phyloP scores from a whole-genome alignment of 345 rosid genomes.

The Citrus cavaleriei region DNA sequence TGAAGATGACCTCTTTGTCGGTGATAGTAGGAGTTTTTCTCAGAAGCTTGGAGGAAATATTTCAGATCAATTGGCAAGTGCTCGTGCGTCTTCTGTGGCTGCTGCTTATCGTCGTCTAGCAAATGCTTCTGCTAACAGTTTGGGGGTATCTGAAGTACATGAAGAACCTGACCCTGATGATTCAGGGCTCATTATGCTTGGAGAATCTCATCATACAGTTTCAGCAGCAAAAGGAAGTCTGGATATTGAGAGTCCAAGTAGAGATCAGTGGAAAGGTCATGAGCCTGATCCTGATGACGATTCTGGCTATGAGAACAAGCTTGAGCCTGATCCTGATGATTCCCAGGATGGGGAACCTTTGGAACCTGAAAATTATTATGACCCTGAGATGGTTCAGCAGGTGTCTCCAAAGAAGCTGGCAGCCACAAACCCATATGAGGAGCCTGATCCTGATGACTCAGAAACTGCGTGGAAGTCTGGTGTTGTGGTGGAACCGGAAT shows the following conservation, averaged over 20 bases:
- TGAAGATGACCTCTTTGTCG: conserved; percentile 38
- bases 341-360: background rate
- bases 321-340: conserved; percentile 51
- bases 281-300: conserved; percentile 30
- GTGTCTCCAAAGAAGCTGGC: conserved; percentile 4
- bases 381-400: conserved; percentile 17
- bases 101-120: conserved; percentile 79
- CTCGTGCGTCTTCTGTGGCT: conserved; percentile 74
- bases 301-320: conserved; percentile 21
- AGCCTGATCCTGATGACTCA: conserved; percentile 42
- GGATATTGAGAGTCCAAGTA: background rate
- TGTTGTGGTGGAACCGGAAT: conserved; percentile 15
- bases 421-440: conserved; percentile 11
- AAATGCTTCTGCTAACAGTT: conserved; percentile 21
- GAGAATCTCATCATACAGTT: conserved; percentile 13
- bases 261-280: conserved; percentile 12
- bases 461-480: background rate
- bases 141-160: conserved; percentile 28
- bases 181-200: conserved; percentile 18
- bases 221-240: conserved; percentile 5
- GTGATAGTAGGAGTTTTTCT: conserved; percentile 25
- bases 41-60: conserved; percentile 75
- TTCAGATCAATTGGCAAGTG: conserved; percentile 46
- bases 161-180: conserved; percentile 70
- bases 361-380: conserved; percentile 7